Evolutionary conservation across 257 asterid genomes (phyloP), one percentile per base, ranked within the genome.

Genomic region (Petunia secreta): DNA sequence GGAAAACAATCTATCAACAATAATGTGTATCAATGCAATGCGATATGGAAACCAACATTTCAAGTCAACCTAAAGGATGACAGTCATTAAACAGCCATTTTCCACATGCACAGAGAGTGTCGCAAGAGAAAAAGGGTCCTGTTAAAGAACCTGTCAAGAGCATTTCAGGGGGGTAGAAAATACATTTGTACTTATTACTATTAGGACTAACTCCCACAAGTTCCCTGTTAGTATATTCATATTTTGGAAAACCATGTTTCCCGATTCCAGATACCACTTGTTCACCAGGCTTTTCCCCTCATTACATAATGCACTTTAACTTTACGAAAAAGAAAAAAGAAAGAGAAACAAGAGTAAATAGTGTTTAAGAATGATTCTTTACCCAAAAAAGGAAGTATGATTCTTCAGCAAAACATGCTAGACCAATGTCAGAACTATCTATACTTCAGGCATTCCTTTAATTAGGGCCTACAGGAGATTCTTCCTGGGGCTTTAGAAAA

Each of bases 21-120:
- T 11, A 73, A 55, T 13, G 43, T 34, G 34, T 73, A 36, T 73
- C 62, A 50, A 38, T 5, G 77, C 77, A 73, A 50, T 5, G 77
- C 77, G 50, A 50, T 48, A 73, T 13, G 77, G 36, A 36, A 37
- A 73, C 34, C 10, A 52, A 36, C 62, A 73, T 34, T 50, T 73
- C 44, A 52, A 52, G 62, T 73, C 46, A 25, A 50, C 50, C 78
- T 11, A 73, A 50, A 73, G 25, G 78, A 73, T 50, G 78, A 0
- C 55, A 67, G 7, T 67, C 75, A 66, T 66, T 66, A 66, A 66
- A 46, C 25, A n/a, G 77, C 59, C 43, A 5, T 25, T 69, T 46
- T 71, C 48, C 77, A 71, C 34, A 73, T 52, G 78, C 46, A 36
- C 62, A 73, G 62, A 73, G 46, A 71, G 62, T 36, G 52, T 71